Evolutionary conservation across 257 asterid species (phyloP), one percentile per base, ranked within the genome.

Genomic region (Solanum habrochaites): DNA sequence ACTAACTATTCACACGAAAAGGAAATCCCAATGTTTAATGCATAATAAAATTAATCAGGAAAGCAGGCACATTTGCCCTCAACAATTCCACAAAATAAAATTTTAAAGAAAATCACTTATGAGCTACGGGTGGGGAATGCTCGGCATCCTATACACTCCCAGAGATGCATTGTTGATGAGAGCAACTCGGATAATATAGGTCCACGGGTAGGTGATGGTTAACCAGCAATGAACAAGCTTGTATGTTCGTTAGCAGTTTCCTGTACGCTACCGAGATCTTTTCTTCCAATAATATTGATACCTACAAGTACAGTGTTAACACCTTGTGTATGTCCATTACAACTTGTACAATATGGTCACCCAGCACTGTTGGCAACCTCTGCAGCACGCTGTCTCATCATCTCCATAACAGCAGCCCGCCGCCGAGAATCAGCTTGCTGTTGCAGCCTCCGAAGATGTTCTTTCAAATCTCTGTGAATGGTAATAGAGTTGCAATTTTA

Each of bases 381-480:
- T 23, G 98, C 98, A 5, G 98, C 99, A 4, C 98, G 98, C 87
- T 95, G 98, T 91, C 99, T 93, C 99, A 95, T 96, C 98, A 96
- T 96, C 89, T 95, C 98, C 91, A 89, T 96, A 37, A 96, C 98
- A 87, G 98, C 99, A 89, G 99, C 99, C 89, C 99, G 94, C 70
- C 99, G 93, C 66, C 99, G 92, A 58, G 98, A 96, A 90, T 96
- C 99, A n/a, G 99, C 93, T 90, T 96, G 99, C 88, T 95, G 99
- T 83, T 95, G 98, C 85, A 92, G 90, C 94, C 97, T 91, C 87
- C 93, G 93, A 86, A 94, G 81, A 90, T 96, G 99, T 58, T 91
- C 98, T 87, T 89, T 95, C 93, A 96, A 87, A 90, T 96, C 99
- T 87, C 99, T 96, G 95, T 82, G 25, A 86, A 29, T 70, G 83